Evolutionary conservation across 352 stramenopile genomes (phyloP), one percentile per base, ranked within the genome.

Genomic region (Phytophthora hybrid): DNA sequence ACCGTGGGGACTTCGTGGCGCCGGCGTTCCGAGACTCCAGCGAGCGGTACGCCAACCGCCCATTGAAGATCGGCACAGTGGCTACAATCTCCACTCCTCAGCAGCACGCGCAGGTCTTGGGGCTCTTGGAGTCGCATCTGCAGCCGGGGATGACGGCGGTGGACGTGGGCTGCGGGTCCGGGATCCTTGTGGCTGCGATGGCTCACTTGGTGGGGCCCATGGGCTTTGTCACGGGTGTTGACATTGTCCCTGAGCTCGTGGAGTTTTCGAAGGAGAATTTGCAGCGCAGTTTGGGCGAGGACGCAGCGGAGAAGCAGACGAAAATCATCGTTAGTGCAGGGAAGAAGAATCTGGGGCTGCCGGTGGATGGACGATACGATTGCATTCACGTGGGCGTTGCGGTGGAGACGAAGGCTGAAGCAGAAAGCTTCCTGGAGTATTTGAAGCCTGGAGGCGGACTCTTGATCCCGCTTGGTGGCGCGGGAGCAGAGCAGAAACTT

Each of bases 51-150:
- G 81, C 82, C 18, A 96, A 96, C 60, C 84, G 80, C 0, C 88
- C 90, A 14, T 73, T 96, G 29, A 91, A 91, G 62, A 94, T 96
- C 72, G 88, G 83, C 6, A 80, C 81, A 32, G 78, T 94, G 37
- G 90, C 90, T 49, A 96, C 90, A 9, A 96, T 96, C 60, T 96
- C 90, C 37, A 96, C 90, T 14, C 90, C 90, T 16, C 90, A 96
- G 73, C 90, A 95, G 57, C 90, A 96, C 53, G 90, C 90, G 31
- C 85, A 94, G 70, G 88, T 95, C 13, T 60, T 96, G 62, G 72
- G 80, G 19, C 59, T 92, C n/a, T 59, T 96, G 0, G 85, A 91
- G 59, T 54, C 75, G 21, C 88, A 95, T 39, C 61, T 96, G 60
- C 77, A 91, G 58, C 78, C 85, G 14, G 88, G 88, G 1, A 88